Evolutionary conservation across 352 stramenopile genomes (phyloP).

Genomic region (Globisporangium spinosum): DNA sequence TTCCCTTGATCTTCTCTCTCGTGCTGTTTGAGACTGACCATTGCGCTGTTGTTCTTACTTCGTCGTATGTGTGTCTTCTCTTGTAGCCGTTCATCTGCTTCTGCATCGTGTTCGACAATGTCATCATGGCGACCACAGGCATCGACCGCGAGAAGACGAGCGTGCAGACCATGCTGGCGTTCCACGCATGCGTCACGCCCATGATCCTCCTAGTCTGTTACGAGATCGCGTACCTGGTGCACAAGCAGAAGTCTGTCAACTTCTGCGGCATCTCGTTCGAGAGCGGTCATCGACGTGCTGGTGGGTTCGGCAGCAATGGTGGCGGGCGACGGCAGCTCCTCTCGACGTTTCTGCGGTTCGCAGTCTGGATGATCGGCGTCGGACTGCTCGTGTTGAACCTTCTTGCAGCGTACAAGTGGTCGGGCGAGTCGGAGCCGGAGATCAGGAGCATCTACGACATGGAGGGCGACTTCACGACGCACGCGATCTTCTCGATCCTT

Average conservation of each 20-base stretch:
- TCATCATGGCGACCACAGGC: slow-evolving; percentile 73
- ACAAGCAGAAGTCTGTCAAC: slow-evolving; percentile 89
- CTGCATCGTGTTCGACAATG: slow-evolving; percentile 76
- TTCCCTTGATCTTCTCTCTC: background rate
- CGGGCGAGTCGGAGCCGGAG: slow-evolving; percentile 30
- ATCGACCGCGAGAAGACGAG: slow-evolving; percentile 49
- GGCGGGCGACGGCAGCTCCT: slow-evolving; percentile 28
- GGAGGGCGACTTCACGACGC: slow-evolving; percentile 52
- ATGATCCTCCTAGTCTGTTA: slow-evolving; percentile 87
- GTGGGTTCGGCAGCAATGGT: slow-evolving; percentile 1
- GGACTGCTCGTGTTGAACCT: slow-evolving; percentile 66
- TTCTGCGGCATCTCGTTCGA: slow-evolving; percentile 90
- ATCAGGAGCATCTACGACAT: slow-evolving; percentile 72
- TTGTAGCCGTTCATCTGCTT: slow-evolving; percentile 76
- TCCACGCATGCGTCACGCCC: slow-evolving; percentile 80
- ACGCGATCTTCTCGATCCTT: slow-evolving; percentile 56
- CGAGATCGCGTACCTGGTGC: slow-evolving; percentile 87
- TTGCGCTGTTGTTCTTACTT: background rate
- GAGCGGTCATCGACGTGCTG: slow-evolving; percentile 43
- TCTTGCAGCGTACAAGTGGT: slow-evolving; percentile 66
- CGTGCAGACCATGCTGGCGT: slow-evolving; percentile 73
- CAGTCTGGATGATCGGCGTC: slow-evolving; percentile 65
- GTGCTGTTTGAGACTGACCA: slow-evolving; percentile 5
- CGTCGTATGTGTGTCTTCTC: slow-evolving; percentile 1
- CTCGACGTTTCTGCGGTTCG: slow-evolving; percentile 59